A percentile compares a stretch with the other conserved stretches of the same genome.
These are phyloP conservation scores for Hypoxylon sp. DNA, from an alignment of 2,329 filamentous ascomycete genomes.

Conservation along the genomic window DNA sequence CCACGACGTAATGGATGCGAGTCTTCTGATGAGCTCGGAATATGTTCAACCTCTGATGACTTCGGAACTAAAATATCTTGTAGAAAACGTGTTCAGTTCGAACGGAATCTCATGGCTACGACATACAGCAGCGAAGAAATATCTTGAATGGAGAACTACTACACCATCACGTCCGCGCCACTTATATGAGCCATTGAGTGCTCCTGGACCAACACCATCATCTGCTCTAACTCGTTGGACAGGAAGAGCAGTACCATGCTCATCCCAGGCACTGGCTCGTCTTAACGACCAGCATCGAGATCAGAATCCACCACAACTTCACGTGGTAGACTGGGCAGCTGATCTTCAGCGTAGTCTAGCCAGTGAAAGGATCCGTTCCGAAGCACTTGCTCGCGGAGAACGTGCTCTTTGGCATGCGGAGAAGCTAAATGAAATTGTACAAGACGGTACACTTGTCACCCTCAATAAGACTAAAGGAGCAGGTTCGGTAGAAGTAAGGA, in stretches of 20 bases:
- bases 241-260: conserved; percentile 45
- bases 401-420: conserved; percentile 75
- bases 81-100: conserved; percentile 78
- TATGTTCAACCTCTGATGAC: conserved; percentile 82
- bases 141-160: conserved; percentile 71
- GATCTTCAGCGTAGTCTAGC: conserved; percentile 80
- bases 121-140: conserved; percentile 83
- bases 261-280: conserved; percentile 67
- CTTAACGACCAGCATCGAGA: conserved; percentile 57
- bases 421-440: conserved; percentile 70
- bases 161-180: conserved; percentile 40
- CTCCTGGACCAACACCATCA: conserved; percentile 23
- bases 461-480: conserved; percentile 51
- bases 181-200: conserved; percentile 50
- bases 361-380: conserved; percentile 75
- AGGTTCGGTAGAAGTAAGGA: conserved; percentile 41
- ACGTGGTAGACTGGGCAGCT: conserved; percentile 81
- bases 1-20: conserved; percentile 88
- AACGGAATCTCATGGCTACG: conserved; percentile 84
- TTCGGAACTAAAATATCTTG: conserved; percentile 76
- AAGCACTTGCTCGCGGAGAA: conserved; percentile 68
- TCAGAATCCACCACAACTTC: conserved; percentile 57
- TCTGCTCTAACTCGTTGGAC: conserved; percentile 19
- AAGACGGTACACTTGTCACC: conserved; percentile 69
- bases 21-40: conserved; percentile 89